Evolutionary conservation across 139 green algal species (phyloP), one percentile per base, ranked within the genome.

Genomic region (Chlorella ohadii): DNA sequence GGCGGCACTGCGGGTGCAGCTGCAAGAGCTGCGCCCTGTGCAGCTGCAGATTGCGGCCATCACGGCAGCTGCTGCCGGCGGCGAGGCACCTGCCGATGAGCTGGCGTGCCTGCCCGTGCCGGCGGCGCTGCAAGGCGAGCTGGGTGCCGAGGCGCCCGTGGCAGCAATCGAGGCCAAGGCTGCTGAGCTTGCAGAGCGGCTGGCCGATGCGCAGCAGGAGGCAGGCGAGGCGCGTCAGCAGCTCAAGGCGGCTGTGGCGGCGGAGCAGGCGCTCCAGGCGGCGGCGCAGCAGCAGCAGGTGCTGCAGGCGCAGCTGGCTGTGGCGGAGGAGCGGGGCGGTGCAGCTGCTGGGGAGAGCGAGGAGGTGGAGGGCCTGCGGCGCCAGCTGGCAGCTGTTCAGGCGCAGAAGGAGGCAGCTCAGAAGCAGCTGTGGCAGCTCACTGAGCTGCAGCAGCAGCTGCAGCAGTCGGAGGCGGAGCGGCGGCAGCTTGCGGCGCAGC

Each of bases 381-480:
- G 15, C 9, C 36, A 82, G 59, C 76, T 82, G 76, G 57, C 56
- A 38, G 59, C 59, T 15, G 76, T 39, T 56, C 76, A 71, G 59
- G 59, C 38, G 20, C 76, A 82, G 36, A 82, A 82, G 59, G 76
- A 82, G 59, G 76, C 36, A 2, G 76, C 76, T 2, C 59, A 61
- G 76, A 38, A 57, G 76, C 76, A 72, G 76, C 76, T 82, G 76
- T 72, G 76, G 76, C 33, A 82, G 76, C 27, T 82, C 36, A 28
- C 44, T 7, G 76, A 61, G 57, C 59, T 71, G 27, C 36, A 71
- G 57, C 36, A 82, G 57, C 56, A 82, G 76, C 76, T 82, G 76
- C 76, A 82, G 59, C 4, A 36, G 25, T 38, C 33, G 1, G 59
- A 67, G 25, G 59, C 25, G 9, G 59, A 82, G 57, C 76, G 76